A percentile compares a stretch with the other conserved stretches of the same genome.
These are phyloP conservation scores for Thermomyces lanuginosus DNA, from an alignment of 2,329 filamentous ascomycete species.

Conservation along the genomic window DNA sequence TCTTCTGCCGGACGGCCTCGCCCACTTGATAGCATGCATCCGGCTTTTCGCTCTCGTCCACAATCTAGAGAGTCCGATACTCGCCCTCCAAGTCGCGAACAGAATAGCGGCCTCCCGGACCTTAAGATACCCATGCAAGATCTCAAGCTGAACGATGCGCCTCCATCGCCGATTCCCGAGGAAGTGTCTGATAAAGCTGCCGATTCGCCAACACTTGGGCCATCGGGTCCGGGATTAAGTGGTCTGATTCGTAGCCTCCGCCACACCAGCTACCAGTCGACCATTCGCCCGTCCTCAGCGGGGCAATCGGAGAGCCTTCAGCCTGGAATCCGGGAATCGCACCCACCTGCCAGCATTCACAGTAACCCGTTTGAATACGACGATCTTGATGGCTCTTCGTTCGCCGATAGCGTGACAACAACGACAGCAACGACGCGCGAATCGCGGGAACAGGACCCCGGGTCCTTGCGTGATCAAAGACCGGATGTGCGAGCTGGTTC, in stretches of 20 bases:
- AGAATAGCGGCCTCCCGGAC: constrained; percentile 23
- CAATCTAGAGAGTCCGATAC: constrained; percentile 14
- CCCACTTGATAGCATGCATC: constrained; percentile 20
- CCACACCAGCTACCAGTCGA: constrained; percentile 64
- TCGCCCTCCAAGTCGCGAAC: constrained; percentile 14
- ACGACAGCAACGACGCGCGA: too few species aligned
- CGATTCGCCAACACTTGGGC: constrained; percentile 70
- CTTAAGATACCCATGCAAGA: constrained; percentile 27
- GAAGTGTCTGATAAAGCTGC: constrained; percentile 14
- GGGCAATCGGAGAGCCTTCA: too few species aligned
- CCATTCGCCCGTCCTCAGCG: constrained; percentile 46
- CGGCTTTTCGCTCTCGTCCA: constrained; percentile 20
- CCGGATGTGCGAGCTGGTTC: neutral
- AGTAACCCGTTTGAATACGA: constrained; percentile 41
- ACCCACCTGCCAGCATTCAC: constrained; percentile 32
- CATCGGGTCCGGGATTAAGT: constrained; percentile 47
- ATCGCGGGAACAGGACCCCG: too few species aligned
- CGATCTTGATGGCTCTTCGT: too few species aligned
- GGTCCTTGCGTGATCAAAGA: constrained; percentile 12
- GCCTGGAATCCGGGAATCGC: constrained; percentile 14
- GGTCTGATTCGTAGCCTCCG: constrained; percentile 69
- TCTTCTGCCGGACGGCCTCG: constrained; percentile 11
- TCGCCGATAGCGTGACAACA: too few species aligned
- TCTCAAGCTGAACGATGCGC: constrained; percentile 10
- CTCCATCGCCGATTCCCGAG: constrained; percentile 6